Percentiles rank a stretch among this genome's conserved stretches.
Conservation (phyloP, 805 yeast species). For the Candida maris region DNA sequence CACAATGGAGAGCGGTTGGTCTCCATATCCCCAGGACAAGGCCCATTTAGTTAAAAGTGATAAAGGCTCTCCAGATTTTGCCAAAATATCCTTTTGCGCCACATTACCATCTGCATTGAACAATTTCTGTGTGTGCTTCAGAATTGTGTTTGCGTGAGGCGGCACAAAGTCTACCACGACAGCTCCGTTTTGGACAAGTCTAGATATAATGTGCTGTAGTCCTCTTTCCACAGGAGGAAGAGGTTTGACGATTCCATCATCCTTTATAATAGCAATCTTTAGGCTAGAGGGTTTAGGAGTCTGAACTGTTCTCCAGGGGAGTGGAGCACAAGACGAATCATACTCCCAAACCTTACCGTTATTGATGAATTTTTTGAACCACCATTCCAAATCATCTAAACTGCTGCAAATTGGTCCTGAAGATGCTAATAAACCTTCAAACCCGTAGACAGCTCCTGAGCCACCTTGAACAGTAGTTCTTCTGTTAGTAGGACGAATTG, state of each 20-base stretch:
- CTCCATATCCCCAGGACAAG: constrained; percentile 48
- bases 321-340: constrained; percentile 23
- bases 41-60: constrained; percentile 50
- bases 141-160: constrained; percentile 50
- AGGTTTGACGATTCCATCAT: constrained; percentile 54
- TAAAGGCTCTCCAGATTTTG: constrained; percentile 58
- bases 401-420: constrained; percentile 5
- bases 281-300: constrained; percentile 31
- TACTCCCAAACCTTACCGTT: constrained; percentile 51
- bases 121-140: constrained; percentile 46
- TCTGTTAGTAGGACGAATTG: constrained; percentile 39
- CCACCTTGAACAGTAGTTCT: constrained; percentile 37
- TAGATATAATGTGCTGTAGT: constrained; percentile 42
- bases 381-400: constrained; percentile 7
- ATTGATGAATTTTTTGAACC: constrained; percentile 39
- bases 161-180: constrained; percentile 45
- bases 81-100: constrained; percentile 41
- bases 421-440: constrained; percentile 4
- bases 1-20: constrained; percentile 35
- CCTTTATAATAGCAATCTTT: constrained; percentile 50
- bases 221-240: constrained; percentile 53
- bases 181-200: constrained; percentile 47
- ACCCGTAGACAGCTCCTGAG: constrained; percentile 37
- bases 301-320: constrained; percentile 38
- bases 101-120: constrained; percentile 59